Percentiles rank a stretch among this genome's conserved stretches.
Evolutionary conservation across 371 early-diverging fungal genomes (phyloP).

Genomic region (Umbelopsis sp.): DNA sequence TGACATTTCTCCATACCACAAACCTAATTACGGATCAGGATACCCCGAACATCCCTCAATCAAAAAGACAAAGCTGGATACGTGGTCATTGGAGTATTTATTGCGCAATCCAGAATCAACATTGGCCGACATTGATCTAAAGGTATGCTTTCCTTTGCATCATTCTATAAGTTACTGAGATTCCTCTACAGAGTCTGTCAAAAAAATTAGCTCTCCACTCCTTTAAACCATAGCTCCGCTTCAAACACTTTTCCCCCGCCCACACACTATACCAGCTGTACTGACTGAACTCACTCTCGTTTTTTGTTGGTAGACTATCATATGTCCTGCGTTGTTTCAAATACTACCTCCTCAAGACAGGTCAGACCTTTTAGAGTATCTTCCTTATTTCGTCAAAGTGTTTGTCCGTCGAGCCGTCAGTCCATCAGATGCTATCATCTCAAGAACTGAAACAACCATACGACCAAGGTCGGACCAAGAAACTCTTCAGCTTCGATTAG

Average conservation of each 20-base stretch:
- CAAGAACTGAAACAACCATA: conserved; percentile 26
- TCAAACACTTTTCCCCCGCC: not conserved
- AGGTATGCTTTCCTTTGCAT: conserved; percentile 28
- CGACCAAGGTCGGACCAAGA: conserved; percentile 12
- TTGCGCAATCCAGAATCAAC: conserved; percentile 10
- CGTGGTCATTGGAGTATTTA: conserved; percentile 17
- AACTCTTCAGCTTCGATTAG: conserved; percentile 1
- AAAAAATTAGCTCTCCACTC: not conserved
- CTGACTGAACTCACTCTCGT: not conserved
- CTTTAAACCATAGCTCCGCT: conserved; percentile 10
- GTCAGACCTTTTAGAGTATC: conserved; percentile 34
- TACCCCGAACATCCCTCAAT: conserved; percentile 8
- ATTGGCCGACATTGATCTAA: conserved; percentile 39
- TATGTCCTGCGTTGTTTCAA: conserved; percentile 43
- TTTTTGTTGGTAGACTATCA: conserved; percentile 31
- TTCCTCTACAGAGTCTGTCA: not conserved
- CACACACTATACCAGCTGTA: not conserved
- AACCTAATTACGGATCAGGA: not conserved
- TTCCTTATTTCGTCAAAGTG: conserved; percentile 36
- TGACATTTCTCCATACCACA: conserved; percentile 14
- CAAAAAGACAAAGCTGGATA: conserved; percentile 10
- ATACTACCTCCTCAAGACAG: conserved; percentile 39
- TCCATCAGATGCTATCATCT: conserved; percentile 30
- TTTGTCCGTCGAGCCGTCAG: conserved; percentile 14
- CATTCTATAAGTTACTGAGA: not conserved